phyloP scores from a whole-genome alignment of 2,329 filamentous ascomycete species.

The Proliferodiscus dingleyae region DNA sequence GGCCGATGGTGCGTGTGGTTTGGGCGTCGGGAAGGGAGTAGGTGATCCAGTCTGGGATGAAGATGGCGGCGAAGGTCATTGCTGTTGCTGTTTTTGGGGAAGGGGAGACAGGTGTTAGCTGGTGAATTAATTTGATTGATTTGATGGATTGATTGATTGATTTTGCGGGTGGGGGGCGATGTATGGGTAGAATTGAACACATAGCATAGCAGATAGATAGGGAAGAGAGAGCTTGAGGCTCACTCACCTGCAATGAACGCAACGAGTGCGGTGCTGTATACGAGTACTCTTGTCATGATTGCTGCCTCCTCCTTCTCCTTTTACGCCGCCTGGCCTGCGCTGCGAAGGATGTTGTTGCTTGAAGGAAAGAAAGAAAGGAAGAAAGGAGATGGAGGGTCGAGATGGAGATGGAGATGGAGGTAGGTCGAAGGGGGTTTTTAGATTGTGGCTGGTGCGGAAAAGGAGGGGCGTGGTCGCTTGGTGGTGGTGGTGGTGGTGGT shows the following conservation, averaged over 20 bases:
- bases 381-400: too few species aligned
- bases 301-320: conserved; percentile 11
- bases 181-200: too few species aligned
- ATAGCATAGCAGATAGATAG: too few species aligned
- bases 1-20: conserved; percentile 65
- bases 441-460: too few species aligned
- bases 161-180: too few species aligned
- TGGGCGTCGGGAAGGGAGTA: conserved; percentile 47
- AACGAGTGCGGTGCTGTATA: conserved; percentile 38
- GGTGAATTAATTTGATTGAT: conserved; percentile 3
- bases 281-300: conserved; percentile 39
- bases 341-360: conserved; percentile 3
- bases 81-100: conserved; percentile 58
- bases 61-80: conserved; percentile 66
- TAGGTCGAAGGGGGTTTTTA: too few species aligned
- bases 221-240: background rate
- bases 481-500: too few species aligned
- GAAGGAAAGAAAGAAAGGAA: background rate
- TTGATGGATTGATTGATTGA: too few species aligned
- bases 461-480: too few species aligned
- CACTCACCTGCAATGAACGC: conserved; percentile 40
- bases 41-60: conserved; percentile 66
- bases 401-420: too few species aligned
- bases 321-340: too few species aligned
- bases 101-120: conserved; percentile 34